phyloP scores from a whole-genome alignment of 371 early-diverging fungal species.

The Funneliformis caledonium region DNA sequence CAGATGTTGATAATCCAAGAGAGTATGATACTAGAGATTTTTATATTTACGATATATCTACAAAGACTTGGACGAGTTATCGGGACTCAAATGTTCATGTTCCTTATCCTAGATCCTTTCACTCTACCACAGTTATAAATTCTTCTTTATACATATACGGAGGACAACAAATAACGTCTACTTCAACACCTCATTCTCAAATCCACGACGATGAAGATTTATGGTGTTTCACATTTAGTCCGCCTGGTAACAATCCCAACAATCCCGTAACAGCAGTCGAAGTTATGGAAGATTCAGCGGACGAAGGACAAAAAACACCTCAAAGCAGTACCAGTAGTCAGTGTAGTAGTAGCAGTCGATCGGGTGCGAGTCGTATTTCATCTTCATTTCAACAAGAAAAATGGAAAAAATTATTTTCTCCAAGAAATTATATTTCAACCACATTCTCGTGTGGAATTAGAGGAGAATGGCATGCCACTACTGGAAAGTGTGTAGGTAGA shows the following conservation, averaged over 20 bases:
- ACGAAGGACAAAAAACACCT: not conserved
- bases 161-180: conserved; percentile 5
- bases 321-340: not conserved
- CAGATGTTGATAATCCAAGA: not conserved
- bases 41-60: conserved; percentile 2
- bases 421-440: not conserved
- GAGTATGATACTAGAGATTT: conserved; percentile 36
- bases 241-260: not conserved
- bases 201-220: conserved; percentile 40
- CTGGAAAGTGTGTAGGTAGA: conserved; percentile 17
- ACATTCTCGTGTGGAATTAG: not conserved
- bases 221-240: conserved; percentile 6
- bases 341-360: not conserved
- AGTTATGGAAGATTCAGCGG: not conserved
- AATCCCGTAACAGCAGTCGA: not conserved
- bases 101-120: conserved; percentile 23
- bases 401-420: conserved; percentile 28
- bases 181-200: not conserved
- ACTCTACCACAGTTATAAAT: not conserved
- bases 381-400: conserved; percentile 1
- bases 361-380: not conserved
- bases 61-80: conserved; percentile 13
- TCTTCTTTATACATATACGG: conserved; percentile 25
- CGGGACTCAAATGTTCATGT: not conserved
- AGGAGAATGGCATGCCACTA: conserved; percentile 16